Evolutionary conservation across 805 yeast species (phyloP), one percentile per base, ranked within the genome.

Genomic region (Wilhelminamyces savonicus): DNA sequence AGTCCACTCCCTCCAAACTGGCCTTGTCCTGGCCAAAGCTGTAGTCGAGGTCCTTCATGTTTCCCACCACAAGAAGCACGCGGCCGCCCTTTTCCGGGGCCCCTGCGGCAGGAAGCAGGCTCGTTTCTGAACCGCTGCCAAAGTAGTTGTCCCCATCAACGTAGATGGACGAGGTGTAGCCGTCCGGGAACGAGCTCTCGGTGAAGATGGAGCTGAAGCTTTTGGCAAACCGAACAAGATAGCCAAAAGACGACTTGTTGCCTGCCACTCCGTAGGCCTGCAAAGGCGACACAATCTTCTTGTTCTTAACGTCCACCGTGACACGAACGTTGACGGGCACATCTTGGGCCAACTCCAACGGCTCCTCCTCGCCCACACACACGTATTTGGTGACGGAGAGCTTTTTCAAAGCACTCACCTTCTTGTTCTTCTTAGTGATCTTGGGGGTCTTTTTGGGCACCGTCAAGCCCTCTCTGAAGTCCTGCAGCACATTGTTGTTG

Each of bases 261-360:
- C 88, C 87, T 9, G 63, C 56, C 21, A 60, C 56, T 2, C 81
- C 83, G 41, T 84, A 82, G 0, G 92, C 94, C 28, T 71, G 77
- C 8, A 60, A 41, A 6, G 92, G 85, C 1, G 85, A 73, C 0
- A 84, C 92, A 9, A 85, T 73, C 31, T 68, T 70, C 29, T 67
- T 69, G 8, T 70, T 71, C 26, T 73, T 61, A 7, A 76, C 39
- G 45, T 88, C 85, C 2, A 88, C 84, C 0, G 94, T 84, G 7
- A 88, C 95, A 40, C 94, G 64, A 11, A 81, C 85, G 43, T 82
- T 76, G 0, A 75, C 70, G 3, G 95, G 95, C 3, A 84, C 78
- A 34, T 76, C 77, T 23, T 54, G 55, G 6, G 64, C 59, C 29
- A 87, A 64, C 48, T 79, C 79, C 19, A 87, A 42, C 12, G 78